Evolutionary conservation across 2,329 filamentous ascomycete genomes (phyloP).

Genomic region (Talaromyces marneffei): DNA sequence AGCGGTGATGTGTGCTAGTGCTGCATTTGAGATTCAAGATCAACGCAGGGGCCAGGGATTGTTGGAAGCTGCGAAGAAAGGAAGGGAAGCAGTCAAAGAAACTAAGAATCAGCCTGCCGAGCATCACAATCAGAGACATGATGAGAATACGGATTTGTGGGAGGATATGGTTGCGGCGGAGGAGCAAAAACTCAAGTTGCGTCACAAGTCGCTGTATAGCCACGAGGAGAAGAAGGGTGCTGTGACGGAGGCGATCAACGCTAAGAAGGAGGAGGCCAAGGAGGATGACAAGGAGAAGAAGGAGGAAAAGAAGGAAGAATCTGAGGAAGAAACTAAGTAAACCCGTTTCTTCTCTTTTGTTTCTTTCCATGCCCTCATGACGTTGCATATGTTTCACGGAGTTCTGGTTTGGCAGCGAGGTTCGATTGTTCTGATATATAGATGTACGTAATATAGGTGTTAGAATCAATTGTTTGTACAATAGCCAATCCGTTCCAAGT

Average conservation of each 20-base stretch:
- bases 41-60: constrained; percentile 60
- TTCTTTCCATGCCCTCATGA: background rate
- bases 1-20: constrained; percentile 73
- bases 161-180: constrained; percentile 51
- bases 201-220: constrained; percentile 34
- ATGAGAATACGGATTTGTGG: constrained; percentile 81
- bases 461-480: background rate
- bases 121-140: constrained; percentile 80
- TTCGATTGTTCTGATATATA: background rate
- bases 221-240: constrained; percentile 21
- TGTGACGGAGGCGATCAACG: constrained; percentile 16
- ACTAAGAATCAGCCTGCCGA: constrained; percentile 56
- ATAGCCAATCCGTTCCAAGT: background rate
- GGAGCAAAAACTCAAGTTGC: constrained; percentile 41
- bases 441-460: background rate
- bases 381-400: background rate
- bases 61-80: constrained; percentile 57
- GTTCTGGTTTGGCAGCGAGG: background rate
- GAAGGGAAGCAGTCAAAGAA: constrained; percentile 65
- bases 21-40: constrained; percentile 76
- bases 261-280: constrained; percentile 13
- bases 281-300: constrained; percentile 8
- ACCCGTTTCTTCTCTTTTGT: background rate
- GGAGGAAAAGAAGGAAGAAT: constrained; percentile 9
- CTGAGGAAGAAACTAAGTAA: constrained; percentile 18